Percentiles rank a stretch among this genome's conserved stretches.
Evolutionary conservation across 768 basidiomycete species (phyloP).

Genomic region (Hypholoma fasciculare): DNA sequence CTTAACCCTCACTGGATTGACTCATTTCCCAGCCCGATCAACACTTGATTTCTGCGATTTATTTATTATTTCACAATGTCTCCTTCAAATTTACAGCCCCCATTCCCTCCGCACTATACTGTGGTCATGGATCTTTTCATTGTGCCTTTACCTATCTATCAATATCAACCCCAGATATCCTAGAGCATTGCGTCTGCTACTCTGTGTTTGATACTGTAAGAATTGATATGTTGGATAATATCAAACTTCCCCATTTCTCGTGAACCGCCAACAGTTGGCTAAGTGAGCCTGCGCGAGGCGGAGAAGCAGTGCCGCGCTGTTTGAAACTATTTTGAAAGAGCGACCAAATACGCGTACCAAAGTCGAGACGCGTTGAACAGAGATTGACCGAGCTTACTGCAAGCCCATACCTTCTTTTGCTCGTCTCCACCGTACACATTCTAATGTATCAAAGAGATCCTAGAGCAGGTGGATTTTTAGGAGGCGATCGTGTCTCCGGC

Average conservation of each 20-base stretch:
- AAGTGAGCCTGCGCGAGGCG: no score
- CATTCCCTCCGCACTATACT: neutral
- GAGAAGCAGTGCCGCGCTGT: slow-evolving; percentile 13
- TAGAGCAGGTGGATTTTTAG: slow-evolving; percentile 87
- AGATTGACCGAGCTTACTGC: slow-evolving; percentile 1
- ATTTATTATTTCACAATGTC: neutral
- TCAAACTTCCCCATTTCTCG: neutral
- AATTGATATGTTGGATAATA: slow-evolving; percentile 5
- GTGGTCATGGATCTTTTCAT: neutral
- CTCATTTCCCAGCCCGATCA: neutral
- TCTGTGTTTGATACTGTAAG: neutral
- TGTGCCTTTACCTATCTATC: slow-evolving; percentile 5
- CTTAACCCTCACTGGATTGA: neutral
- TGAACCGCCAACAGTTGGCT: no score
- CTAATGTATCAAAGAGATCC: slow-evolving; percentile 90
- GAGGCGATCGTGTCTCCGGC: slow-evolving; percentile 91
- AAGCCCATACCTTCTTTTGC: slow-evolving; percentile 8
- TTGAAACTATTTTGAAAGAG: slow-evolving; percentile 22
- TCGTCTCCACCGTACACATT: slow-evolving; percentile 1
- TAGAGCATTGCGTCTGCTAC: neutral
- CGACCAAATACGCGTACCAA: slow-evolving; percentile 23
- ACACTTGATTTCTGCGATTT: neutral
- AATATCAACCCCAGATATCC: slow-evolving; percentile 6
- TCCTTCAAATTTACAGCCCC: neutral
- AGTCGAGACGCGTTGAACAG: slow-evolving; percentile 17